Base-by-base conservation (phyloP, 2,329 filamentous ascomycete species). In the Passalora sequoiae region DNA sequence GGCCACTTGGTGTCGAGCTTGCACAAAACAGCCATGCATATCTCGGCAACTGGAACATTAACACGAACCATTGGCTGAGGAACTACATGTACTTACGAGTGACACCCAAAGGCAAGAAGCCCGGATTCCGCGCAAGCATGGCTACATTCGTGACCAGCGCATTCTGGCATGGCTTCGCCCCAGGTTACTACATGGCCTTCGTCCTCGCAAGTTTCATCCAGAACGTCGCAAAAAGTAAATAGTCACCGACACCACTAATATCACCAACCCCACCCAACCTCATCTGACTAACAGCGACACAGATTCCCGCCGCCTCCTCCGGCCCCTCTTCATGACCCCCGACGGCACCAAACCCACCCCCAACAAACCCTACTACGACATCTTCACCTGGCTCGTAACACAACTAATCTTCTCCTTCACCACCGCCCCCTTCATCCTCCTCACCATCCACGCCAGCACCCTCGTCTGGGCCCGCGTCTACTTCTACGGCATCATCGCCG, bases 141-240 rank as follows among this genome's bases (percentile, higher is more conserved):
- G 88, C 89, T 24, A 98, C 92, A 0, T 98, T 98, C 63, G 78
- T 81, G 5, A 97, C 92, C 15, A 95, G 89, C 60, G 91, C 92
- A 3, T 83, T 97, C 55, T 98, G 92, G 92, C 92, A 98, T 61
- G 92, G 92, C 21, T 98, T 98, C 68, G 94, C 94, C 56, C 91
- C 92, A 0, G 92, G 92, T 4, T 98, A 98, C 67, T 97, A 97
- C 65, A 69, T 98, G 48, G 77, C 84, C 4, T 98, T 98, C 60
- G 70, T 97, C 29, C 75, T 97, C 6, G 92, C 86, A 1, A 89
- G 88, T 49, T 86, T 98, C 54, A 78, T 96, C 21, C 92, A 98
- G 63, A 96, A 89, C 2, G 83, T 83, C 13, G 89, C 92, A 43
- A 98, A 98, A 73, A 89, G 89, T 96, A 73, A 64, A 84, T 75